These are phyloP conservation scores for Agastache rugosa DNA, from an alignment of 257 asterid species.

Conservation along the genomic window DNA sequence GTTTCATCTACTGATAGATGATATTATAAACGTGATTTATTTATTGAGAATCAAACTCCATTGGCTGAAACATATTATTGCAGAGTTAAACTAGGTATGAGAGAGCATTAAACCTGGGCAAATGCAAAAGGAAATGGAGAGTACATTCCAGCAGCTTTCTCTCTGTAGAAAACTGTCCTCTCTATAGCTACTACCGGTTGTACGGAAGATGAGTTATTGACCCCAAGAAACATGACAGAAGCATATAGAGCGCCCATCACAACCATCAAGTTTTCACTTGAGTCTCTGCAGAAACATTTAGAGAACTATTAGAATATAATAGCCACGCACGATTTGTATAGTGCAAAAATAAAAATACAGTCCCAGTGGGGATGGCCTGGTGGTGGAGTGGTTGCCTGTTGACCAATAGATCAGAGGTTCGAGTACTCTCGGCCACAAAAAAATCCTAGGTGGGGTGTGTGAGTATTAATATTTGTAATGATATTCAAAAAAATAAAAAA, in stretches of 20 bases:
- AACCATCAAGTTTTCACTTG: constrained; percentile 66
- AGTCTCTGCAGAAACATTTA: constrained; percentile 60
- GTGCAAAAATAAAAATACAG: neutral
- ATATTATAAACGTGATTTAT: no score
- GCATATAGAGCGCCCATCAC: constrained; percentile 85
- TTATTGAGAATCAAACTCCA: neutral
- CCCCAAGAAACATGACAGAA: constrained; percentile 79
- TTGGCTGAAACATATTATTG: neutral
- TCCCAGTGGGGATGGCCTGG: no score
- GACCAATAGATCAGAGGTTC: no score
- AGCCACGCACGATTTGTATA: neutral
- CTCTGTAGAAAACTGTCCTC: constrained; percentile 92
- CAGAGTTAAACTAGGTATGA: constrained; percentile 10
- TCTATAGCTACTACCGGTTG: constrained; percentile 83
- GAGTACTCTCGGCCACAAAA: no score
- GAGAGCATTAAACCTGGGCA: constrained; percentile 68
- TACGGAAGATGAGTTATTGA: constrained; percentile 85
- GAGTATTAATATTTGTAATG: no score
- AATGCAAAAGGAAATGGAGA: constrained; percentile 76
- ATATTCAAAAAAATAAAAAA: no score
- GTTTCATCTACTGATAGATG: no score
- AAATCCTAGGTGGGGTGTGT: no score
- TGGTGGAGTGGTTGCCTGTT: no score
- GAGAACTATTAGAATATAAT: constrained; percentile 15
- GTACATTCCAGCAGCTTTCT: constrained; percentile 92